A percentile compares a stretch with the other conserved stretches of the same genome.
These are phyloP conservation scores for Barnettozyma vustinii DNA, from an alignment of 805 yeast species.

Conservation along the genomic window DNA sequence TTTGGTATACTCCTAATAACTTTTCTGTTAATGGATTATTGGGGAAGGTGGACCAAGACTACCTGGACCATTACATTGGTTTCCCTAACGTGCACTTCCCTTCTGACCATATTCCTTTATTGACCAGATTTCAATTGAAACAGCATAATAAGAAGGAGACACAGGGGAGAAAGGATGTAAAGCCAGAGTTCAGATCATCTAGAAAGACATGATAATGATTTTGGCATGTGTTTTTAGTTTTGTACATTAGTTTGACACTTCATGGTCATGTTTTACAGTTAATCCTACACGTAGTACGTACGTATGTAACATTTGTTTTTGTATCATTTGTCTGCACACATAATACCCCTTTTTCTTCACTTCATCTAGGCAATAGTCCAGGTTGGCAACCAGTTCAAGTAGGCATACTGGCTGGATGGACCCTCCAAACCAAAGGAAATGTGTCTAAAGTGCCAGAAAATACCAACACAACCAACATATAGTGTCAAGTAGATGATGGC, in stretches of 20 bases:
- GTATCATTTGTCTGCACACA: background rate
- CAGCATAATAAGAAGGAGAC: constrained; percentile 29
- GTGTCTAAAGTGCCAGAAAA: constrained; percentile 58
- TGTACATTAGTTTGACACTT: constrained; percentile 1
- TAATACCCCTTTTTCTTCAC: background rate
- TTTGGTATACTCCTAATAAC: constrained; percentile 86
- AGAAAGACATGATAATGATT: constrained; percentile 25
- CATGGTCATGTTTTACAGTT: background rate
- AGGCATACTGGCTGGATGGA: constrained; percentile 31
- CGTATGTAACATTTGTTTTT: background rate
- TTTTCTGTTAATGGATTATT: constrained; percentile 79
- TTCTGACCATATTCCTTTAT: constrained; percentile 89
- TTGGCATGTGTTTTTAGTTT: constrained; percentile 1
- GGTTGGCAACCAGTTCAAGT: constrained; percentile 43
- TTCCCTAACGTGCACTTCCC: constrained; percentile 93
- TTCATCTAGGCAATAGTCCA: constrained; percentile 37
- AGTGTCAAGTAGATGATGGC: constrained; percentile 33
- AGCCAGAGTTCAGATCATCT: constrained; percentile 24
- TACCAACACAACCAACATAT: constrained; percentile 40
- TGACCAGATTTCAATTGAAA: constrained; percentile 51
- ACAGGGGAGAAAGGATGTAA: constrained; percentile 16
- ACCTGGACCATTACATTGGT: constrained; percentile 74
- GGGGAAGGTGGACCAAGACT: constrained; percentile 78
- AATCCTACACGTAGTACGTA: background rate
- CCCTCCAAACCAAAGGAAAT: constrained; percentile 65